Conservation (phyloP, 208 protist species). For the Leishmania tropica region DNA sequence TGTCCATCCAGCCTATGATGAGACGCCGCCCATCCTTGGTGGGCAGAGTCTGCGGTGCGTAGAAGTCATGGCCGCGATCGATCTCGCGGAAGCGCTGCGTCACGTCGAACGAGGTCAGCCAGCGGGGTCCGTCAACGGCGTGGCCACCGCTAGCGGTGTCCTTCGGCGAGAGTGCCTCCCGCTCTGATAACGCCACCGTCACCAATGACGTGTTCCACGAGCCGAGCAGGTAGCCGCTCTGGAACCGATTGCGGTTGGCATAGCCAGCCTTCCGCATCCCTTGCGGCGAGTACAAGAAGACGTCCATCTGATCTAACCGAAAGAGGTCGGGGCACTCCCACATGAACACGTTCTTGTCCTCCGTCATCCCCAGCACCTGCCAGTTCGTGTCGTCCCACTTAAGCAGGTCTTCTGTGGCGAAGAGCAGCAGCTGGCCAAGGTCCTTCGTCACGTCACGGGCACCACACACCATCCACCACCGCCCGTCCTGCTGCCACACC, state of each 20-base stretch:
- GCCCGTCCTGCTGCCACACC: constrained; percentile 39
- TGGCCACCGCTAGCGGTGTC: too few relatives aligned
- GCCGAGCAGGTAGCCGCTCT: constrained; percentile 17
- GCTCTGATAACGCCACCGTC: too few relatives aligned
- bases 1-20: constrained; percentile 35
- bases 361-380: constrained; percentile 21
- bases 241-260: constrained; percentile 40
- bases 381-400: constrained; percentile 34
- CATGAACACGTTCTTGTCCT: constrained; percentile 43
- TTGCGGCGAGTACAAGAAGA: constrained; percentile 36
- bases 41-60: constrained; percentile 41
- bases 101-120: constrained; percentile 20
- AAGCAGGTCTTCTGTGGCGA: constrained; percentile 24
- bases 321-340: constrained; percentile 26
- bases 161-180: too few relatives aligned
- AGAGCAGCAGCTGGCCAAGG: constrained; percentile 40
- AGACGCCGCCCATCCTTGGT: constrained; percentile 32
- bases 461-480: constrained; percentile 47
- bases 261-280: constrained; percentile 18
- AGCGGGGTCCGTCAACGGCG: background rate
- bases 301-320: too few relatives aligned
- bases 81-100: constrained; percentile 36
- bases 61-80: constrained; percentile 47
- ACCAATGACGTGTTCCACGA: background rate
- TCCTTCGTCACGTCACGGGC: constrained; percentile 34